Conservation (phyloP, 2,329 filamentous ascomycete genomes). For the Colletotrichum sojae region DNA sequence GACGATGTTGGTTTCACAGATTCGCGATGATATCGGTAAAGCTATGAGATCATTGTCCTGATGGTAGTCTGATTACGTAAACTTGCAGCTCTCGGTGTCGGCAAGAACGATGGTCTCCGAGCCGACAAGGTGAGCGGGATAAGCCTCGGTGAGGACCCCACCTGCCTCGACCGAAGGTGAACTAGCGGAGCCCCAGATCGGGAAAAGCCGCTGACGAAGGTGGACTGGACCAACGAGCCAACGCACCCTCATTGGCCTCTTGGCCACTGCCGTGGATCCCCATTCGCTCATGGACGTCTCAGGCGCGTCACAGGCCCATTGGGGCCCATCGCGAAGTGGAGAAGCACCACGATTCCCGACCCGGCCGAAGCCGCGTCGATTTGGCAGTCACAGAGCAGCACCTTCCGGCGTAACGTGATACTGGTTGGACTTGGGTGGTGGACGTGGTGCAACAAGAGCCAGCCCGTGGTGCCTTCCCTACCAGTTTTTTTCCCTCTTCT, state of each 20-base stretch:
- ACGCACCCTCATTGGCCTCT: neutral
- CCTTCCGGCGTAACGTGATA: too few species aligned
- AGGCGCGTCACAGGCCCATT: constrained; percentile 37
- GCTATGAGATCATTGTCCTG: neutral
- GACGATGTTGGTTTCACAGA: too few species aligned
- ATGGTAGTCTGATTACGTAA: constrained; percentile 2
- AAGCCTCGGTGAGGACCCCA: constrained; percentile 14
- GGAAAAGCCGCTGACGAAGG: constrained; percentile 31
- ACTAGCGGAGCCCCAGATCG: constrained; percentile 21
- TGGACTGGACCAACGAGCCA: accelerated
- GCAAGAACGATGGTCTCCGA: too few species aligned
- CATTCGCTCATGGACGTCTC: constrained; percentile 36
- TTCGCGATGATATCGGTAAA: too few species aligned
- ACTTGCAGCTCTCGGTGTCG: neutral
- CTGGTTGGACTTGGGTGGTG: too few species aligned
- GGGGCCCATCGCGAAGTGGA: constrained; percentile 14
- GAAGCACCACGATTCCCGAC: constrained; percentile 22
- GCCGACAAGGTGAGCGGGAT: neutral
- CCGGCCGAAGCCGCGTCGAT: constrained; percentile 22
- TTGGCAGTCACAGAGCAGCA: neutral
- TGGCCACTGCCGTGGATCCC: neutral
- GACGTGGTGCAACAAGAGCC: too few species aligned
- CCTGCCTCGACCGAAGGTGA: neutral
- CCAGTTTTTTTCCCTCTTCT: neutral
- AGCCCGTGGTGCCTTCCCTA: neutral